phyloP scores from a whole-genome alignment of 345 rosid species.

The Gossypium herbaceum region DNA sequence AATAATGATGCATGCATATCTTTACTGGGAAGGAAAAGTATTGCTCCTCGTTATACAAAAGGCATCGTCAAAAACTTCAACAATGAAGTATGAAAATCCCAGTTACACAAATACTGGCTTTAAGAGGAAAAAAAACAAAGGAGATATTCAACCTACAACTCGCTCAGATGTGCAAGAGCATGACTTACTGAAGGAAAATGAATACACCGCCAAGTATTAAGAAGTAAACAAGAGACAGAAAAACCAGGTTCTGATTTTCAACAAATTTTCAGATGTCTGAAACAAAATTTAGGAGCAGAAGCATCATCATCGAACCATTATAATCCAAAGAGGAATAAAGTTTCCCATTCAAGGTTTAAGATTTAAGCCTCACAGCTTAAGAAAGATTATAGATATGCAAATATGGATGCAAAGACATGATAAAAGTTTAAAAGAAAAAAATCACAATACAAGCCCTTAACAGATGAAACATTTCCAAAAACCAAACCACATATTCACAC shows the following conservation, averaged over 20 bases:
- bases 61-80: not conserved
- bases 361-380: not conserved
- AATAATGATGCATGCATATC: constrained; percentile 7
- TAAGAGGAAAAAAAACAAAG: not conserved
- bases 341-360: not conserved
- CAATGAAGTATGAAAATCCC: not conserved
- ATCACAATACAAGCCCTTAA: not conserved
- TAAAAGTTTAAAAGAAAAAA: not conserved
- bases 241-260: not conserved
- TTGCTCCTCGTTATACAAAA: not conserved
- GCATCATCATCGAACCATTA: not conserved
- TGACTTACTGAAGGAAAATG: not conserved
- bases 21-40: not conserved
- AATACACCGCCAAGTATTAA: not conserved
- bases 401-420: not conserved
- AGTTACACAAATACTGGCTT: not conserved
- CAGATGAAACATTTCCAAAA: not conserved
- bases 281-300: not conserved
- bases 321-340: not conserved
- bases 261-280: not conserved
- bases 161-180: not conserved
- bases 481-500: not conserved
- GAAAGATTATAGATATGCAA: not conserved
- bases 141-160: not conserved
- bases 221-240: not conserved